phyloP scores from a whole-genome alignment of 108 stramenopile species.

The Nannochloropsis oceanica region DNA sequence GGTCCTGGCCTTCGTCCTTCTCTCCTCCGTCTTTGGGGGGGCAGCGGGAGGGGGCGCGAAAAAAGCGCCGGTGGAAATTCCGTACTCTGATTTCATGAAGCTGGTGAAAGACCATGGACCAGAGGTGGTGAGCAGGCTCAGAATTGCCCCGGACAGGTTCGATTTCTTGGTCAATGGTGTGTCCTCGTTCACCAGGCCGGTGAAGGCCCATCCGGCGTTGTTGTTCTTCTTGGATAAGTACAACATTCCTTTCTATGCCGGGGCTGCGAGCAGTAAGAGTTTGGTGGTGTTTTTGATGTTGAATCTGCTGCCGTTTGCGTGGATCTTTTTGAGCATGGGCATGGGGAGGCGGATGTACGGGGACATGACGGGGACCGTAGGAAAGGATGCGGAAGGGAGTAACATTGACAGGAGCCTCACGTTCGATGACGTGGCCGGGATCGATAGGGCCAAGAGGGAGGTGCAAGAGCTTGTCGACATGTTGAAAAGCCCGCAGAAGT shows the following conservation, averaged over 20 bases:
- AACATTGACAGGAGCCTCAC: constrained; percentile 33
- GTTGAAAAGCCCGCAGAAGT: constrained; percentile 10
- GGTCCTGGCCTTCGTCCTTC: neutral
- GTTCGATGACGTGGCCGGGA: constrained; percentile 81
- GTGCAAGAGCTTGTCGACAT: constrained; percentile 41
- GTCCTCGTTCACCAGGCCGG: neutral
- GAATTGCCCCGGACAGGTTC: neutral
- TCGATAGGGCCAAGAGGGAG: constrained; percentile 57
- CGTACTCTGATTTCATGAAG: neutral
- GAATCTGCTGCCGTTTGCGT: neutral
- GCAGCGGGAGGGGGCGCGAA: neutral
- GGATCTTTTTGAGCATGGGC: neutral
- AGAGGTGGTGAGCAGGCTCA: neutral
- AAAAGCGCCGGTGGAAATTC: neutral
- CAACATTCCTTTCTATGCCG: neutral
- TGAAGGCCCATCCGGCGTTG: neutral
- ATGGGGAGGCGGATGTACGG: neutral
- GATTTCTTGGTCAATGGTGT: neutral
- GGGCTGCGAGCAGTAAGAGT: neutral
- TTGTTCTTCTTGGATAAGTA: neutral
- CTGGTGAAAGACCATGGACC: neutral
- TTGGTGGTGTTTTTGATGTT: neutral
- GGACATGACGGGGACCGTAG: constrained; percentile 19
- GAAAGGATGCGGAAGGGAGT: constrained; percentile 11
- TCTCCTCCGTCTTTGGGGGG: neutral